phyloP scores from a whole-genome alignment of 2,329 filamentous ascomycete genomes.

The Cucurbitaria berberidis region DNA sequence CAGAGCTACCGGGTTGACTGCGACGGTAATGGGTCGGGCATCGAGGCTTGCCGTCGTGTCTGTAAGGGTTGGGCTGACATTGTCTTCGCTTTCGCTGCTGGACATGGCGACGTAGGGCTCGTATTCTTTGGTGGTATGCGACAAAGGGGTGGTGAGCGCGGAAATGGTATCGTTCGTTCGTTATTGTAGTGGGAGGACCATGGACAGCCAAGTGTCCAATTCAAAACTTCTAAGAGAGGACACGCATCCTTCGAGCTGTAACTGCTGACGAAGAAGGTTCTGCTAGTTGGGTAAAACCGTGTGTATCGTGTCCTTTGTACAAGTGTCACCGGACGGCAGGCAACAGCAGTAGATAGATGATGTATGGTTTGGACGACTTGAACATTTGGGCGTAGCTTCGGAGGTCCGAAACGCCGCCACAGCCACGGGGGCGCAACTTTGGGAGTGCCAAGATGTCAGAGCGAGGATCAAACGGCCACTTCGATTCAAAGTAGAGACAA shows the following conservation, averaged over 20 bases:
- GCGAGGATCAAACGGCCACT: constrained; percentile 5
- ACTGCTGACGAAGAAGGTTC: constrained; percentile 8
- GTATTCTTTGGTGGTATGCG: constrained; percentile 13
- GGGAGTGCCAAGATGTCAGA: constrained; percentile 4
- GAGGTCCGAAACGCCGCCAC: constrained; percentile 7
- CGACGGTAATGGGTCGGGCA: constrained; percentile 67
- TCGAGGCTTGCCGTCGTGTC: constrained; percentile 29
- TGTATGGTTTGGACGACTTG: background rate
- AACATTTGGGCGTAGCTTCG: constrained; percentile 22
- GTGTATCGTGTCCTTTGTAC: background rate
- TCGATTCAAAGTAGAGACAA: background rate
- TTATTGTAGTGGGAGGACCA: constrained; percentile 27
- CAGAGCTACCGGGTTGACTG: constrained; percentile 87
- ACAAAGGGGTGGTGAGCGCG: constrained; percentile 21
- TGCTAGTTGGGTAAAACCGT: background rate
- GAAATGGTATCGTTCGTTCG: constrained; percentile 18
- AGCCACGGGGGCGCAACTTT: background rate
- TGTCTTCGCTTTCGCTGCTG: constrained; percentile 30
- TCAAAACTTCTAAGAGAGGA: constrained; percentile 30
- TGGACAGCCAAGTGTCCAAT: constrained; percentile 33
- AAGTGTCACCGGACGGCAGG: background rate
- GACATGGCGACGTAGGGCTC: constrained; percentile 32
- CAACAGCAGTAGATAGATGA: background rate
- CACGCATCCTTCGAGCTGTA: constrained; percentile 32
- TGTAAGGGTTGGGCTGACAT: constrained; percentile 30